Evolutionary conservation across 2,329 filamentous ascomycete genomes (phyloP).

Genomic region (Pseudocercospora crystallina): DNA sequence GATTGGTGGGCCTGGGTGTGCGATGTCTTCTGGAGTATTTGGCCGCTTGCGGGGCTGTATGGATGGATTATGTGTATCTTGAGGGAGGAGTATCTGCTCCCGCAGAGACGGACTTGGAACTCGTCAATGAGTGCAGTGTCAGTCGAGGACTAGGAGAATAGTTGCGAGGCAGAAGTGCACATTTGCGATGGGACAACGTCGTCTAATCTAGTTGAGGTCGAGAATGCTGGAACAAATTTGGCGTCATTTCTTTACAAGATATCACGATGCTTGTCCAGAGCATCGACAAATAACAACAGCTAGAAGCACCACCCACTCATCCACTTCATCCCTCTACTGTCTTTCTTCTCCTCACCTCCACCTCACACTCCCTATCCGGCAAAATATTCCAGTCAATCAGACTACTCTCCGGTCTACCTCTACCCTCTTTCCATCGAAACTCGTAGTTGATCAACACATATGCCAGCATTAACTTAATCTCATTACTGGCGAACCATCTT

Average conservation of each 20-base stretch:
- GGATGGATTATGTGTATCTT: constrained; percentile 7
- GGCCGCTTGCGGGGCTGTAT: constrained; percentile 7
- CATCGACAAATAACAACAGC: too few species aligned
- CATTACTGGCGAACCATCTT: constrained; percentile 31
- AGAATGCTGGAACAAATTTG: too few species aligned
- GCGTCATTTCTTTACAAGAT: too few species aligned
- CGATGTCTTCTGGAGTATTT: neutral
- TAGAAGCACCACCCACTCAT: too few species aligned
- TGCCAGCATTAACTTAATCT: constrained; percentile 31
- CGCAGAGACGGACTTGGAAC: neutral
- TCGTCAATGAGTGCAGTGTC: too few species aligned
- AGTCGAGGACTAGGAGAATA: too few species aligned
- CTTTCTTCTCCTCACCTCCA: constrained; percentile 10
- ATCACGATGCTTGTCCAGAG: too few species aligned
- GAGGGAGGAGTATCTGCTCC: constrained; percentile 1
- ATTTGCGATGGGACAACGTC: too few species aligned
- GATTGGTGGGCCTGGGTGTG: too few species aligned
- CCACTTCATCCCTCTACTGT: too few species aligned
- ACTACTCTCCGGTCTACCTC: constrained; percentile 6
- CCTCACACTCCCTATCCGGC: constrained; percentile 10
- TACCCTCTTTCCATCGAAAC: constrained; percentile 21
- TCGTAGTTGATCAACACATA: constrained; percentile 34
- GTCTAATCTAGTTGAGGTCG: too few species aligned
- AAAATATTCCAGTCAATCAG: constrained; percentile 15
- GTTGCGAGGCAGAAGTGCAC: too few species aligned